Evolutionary conservation across 1,284 basidiomycete species (phyloP).

Genomic region (Heterobasidion parviporum): DNA sequence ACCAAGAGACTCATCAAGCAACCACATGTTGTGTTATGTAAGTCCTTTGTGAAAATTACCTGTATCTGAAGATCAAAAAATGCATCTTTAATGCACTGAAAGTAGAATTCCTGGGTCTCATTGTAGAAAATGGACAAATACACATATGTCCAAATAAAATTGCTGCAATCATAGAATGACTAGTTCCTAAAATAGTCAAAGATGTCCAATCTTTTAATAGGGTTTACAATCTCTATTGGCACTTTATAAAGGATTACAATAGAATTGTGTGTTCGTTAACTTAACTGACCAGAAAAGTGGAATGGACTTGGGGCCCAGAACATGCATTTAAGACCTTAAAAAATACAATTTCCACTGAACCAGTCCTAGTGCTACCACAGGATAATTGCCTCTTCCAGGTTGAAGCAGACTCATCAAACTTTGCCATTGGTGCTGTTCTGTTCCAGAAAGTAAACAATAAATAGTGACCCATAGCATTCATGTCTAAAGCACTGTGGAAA

Average conservation of each 20-base stretch:
- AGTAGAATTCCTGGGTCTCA: background rate
- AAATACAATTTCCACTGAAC: background rate
- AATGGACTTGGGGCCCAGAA: background rate
- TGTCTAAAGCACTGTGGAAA: background rate
- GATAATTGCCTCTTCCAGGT: background rate
- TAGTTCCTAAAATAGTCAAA: background rate
- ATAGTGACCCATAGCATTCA: background rate
- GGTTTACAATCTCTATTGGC: background rate
- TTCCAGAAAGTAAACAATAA: background rate
- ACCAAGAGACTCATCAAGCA: background rate
- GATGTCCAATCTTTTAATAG: background rate
- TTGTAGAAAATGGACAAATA: background rate
- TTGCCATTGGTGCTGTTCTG: background rate
- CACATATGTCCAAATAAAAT: background rate
- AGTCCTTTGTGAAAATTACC: background rate
- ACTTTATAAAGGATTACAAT: background rate
- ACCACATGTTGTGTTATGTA: background rate
- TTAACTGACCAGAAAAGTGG: background rate
- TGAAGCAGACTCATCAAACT: background rate
- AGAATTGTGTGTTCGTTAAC: background rate
- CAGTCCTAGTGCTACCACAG: background rate
- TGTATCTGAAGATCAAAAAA: background rate
- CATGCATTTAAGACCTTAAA: background rate
- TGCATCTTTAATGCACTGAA: background rate
- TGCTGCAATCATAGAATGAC: background rate